phyloP scores from a whole-genome alignment of 768 basidiomycete genomes.

The Collybia mongolica region DNA sequence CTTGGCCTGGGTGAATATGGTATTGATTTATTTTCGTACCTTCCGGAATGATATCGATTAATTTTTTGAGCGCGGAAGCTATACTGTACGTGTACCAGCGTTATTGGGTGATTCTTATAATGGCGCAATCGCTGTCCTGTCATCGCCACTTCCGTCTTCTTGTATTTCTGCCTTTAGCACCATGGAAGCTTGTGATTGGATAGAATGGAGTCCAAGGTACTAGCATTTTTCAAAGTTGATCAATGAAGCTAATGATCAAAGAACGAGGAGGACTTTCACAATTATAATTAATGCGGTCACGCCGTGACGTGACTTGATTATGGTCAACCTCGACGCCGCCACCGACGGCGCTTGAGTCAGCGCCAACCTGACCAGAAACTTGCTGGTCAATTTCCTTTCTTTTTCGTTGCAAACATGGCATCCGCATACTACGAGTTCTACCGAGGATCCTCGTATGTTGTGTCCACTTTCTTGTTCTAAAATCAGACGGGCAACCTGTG shows the following conservation, averaged over 20 bases:
- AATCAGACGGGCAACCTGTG: background rate
- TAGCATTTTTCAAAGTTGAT: too few species aligned
- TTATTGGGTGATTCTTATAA: too few species aligned
- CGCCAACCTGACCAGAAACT: slow-evolving; percentile 6
- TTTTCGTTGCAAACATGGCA: slow-evolving; percentile 46
- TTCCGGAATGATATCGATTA: too few species aligned
- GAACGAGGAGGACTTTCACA: background rate
- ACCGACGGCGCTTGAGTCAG: slow-evolving; percentile 6
- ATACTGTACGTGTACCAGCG: too few species aligned
- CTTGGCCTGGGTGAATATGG: too few species aligned
- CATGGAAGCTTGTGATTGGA: too few species aligned
- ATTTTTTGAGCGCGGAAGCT: too few species aligned
- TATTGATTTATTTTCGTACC: too few species aligned
- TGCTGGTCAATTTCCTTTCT: slow-evolving; percentile 7
- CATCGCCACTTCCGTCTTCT: too few species aligned
- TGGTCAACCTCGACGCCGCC: background rate
- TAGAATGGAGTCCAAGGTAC: too few species aligned
- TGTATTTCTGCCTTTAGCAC: too few species aligned
- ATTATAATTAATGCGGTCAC: slow-evolving; percentile 1
- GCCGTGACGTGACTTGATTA: slow-evolving; percentile 7
- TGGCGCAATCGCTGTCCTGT: too few species aligned
- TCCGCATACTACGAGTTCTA: slow-evolving; percentile 92
- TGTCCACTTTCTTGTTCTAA: slow-evolving; percentile 1
- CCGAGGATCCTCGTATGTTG: slow-evolving; percentile 82
- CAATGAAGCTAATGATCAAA: background rate